Evolutionary conservation across 306 rosid genomes (phyloP).

Genomic region (Carpinus viminea): DNA sequence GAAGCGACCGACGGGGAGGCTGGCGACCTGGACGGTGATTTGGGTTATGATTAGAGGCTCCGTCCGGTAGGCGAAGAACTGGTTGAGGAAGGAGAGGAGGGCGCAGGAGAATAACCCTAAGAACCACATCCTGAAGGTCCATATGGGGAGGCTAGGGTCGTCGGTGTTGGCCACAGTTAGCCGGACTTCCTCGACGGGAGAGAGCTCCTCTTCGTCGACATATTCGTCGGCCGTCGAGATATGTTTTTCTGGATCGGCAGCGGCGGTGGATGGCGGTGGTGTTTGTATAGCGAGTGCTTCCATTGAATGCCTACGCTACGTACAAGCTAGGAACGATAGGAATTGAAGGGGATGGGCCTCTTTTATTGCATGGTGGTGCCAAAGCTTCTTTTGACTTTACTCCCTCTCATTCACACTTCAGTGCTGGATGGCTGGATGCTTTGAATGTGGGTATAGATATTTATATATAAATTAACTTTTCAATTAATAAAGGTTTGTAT

Average conservation of each 20-base stretch:
- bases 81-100: constrained; percentile 70
- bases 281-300: background rate
- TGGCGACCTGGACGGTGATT: constrained; percentile 61
- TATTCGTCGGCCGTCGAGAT: background rate
- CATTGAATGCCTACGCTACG: background rate
- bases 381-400: too few species aligned
- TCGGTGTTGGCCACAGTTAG: constrained; percentile 66
- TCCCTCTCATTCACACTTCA: too few species aligned
- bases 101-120: constrained; percentile 60
- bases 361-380: too few species aligned
- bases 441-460: too few species aligned
- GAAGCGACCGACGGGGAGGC: constrained; percentile 72
- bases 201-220: constrained; percentile 41
- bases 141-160: constrained; percentile 61
- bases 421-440: too few species aligned
- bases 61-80: constrained; percentile 72
- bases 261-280: background rate
- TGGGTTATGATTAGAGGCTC: constrained; percentile 66
- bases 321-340: too few species aligned
- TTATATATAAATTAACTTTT: too few species aligned
- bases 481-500: too few species aligned
- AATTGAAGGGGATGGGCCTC: too few species aligned
- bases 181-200: constrained; percentile 70
- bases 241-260: constrained; percentile 19
- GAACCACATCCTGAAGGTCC: constrained; percentile 95